Evolutionary conservation across 176 grass and related monocot genomes (phyloP).

Genomic region (Oryza officinalis): DNA sequence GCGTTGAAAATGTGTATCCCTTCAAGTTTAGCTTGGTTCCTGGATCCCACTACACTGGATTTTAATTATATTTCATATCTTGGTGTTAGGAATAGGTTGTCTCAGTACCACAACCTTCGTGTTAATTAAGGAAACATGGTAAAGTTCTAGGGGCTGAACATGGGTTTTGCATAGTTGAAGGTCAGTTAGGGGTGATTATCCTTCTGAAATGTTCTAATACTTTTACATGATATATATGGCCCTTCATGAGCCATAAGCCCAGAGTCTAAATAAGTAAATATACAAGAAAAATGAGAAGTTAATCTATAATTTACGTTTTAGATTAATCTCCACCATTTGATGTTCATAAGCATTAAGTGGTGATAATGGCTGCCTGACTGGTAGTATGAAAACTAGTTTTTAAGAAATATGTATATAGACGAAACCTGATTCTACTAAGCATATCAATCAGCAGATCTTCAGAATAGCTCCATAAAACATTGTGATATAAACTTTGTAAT

Average conservation of each 20-base stretch:
- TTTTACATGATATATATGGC: background rate
- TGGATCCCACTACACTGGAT: constrained; percentile 10
- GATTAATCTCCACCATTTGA: background rate
- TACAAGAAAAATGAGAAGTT: background rate
- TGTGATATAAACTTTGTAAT: background rate
- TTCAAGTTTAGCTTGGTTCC: background rate
- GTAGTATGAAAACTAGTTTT: too few species aligned
- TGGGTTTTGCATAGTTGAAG: background rate
- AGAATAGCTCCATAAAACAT: background rate
- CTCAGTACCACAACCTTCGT: background rate
- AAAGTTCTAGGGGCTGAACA: constrained; percentile 2
- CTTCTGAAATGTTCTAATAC: constrained; percentile 1
- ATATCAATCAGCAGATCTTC: background rate
- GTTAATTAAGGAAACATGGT: background rate
- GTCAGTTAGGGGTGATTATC: background rate
- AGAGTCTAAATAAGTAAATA: background rate
- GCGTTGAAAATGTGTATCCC: background rate
- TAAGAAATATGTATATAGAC: too few species aligned
- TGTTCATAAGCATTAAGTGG: background rate
- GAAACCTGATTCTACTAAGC: background rate
- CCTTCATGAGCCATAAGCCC: background rate
- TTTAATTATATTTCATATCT: background rate
- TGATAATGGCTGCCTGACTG: too few species aligned
- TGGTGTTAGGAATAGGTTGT: background rate
- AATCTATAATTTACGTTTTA: background rate